Percentiles rank a stretch among this genome's conserved stretches.
Conservation (phyloP, 2,329 filamentous ascomycete genomes). For the Fusarium tuaranense region DNA sequence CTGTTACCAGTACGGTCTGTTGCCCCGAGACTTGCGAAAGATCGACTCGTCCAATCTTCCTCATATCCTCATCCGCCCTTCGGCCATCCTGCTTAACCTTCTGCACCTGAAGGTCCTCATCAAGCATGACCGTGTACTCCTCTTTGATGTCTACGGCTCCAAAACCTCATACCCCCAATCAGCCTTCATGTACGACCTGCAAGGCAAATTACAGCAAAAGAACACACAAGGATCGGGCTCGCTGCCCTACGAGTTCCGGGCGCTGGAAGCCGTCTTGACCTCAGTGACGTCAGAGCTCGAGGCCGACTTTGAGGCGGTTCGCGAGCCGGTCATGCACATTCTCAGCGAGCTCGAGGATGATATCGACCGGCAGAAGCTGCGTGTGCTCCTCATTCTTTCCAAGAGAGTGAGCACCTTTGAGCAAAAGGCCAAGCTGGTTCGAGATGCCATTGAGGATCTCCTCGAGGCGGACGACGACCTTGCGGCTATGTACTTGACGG, state of each 20-base stretch:
- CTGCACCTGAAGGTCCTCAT: constrained; percentile 97
- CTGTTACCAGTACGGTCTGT: constrained; percentile 78
- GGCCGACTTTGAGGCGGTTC: constrained; percentile 92
- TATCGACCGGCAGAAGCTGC: constrained; percentile 93
- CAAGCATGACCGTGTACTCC: constrained; percentile 91
- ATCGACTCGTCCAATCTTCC: constrained; percentile 97
- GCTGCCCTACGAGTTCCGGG: constrained; percentile 95
- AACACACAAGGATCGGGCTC: constrained; percentile 66
- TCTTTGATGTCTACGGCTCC: constrained; percentile 96
- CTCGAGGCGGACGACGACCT: constrained; percentile 97
- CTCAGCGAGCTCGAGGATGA: constrained; percentile 94
- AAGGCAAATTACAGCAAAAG: constrained; percentile 91
- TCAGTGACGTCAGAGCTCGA: constrained; percentile 93
- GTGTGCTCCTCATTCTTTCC: constrained; percentile 90
- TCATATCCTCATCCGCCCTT: constrained; percentile 93
- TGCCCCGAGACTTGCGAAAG: constrained; percentile 95
- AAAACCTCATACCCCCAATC: constrained; percentile 96
- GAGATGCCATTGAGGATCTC: constrained; percentile 94
- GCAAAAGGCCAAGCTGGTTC: constrained; percentile 93
- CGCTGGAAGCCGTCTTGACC: constrained; percentile 93
- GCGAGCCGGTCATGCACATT: constrained; percentile 90
- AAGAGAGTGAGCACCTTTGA: constrained; percentile 98
- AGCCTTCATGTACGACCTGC: constrained; percentile 96
- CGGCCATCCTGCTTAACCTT: constrained; percentile 93
- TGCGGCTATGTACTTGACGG: constrained; percentile 93